phyloP scores from a whole-genome alignment of 371 early-diverging fungal species.

The Lichtheimia ramosa region DNA sequence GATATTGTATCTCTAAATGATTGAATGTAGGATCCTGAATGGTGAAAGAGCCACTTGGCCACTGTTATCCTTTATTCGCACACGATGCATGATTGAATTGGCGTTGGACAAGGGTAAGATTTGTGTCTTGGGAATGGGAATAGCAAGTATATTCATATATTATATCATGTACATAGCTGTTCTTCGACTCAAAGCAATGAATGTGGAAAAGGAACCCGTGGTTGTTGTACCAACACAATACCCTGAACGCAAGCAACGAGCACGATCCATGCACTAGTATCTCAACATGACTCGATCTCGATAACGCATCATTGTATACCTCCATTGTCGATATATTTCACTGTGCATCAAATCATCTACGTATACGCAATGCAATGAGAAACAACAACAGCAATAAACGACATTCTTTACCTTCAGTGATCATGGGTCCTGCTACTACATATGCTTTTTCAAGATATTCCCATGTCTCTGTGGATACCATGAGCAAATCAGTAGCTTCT shows the following conservation, averaged over 20 bases:
- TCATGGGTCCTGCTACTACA: conserved; percentile 13
- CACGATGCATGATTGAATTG: conserved; percentile 76
- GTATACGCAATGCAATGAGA: neutral
- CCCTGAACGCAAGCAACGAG: conserved; percentile 36
- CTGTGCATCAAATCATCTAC: conserved; percentile 17
- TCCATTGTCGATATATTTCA: conserved; percentile 12
- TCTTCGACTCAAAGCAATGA: conserved; percentile 37
- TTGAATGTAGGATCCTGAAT: conserved; percentile 58
- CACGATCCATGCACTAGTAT: conserved; percentile 46
- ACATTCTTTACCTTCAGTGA: conserved; percentile 21
- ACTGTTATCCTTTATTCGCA: conserved; percentile 66
- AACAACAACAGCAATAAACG: neutral
- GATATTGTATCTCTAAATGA: neutral
- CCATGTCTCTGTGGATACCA: conserved; percentile 33
- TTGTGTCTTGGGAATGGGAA: neutral
- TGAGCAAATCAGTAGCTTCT: conserved; percentile 20
- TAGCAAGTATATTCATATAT: too few relatives aligned
- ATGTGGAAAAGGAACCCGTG: conserved; percentile 34
- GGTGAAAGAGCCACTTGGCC: conserved; percentile 89
- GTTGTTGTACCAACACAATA: conserved; percentile 25
- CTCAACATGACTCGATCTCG: conserved; percentile 12
- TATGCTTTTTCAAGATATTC: conserved; percentile 20
- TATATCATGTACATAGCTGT: conserved; percentile 26
- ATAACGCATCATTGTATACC: conserved; percentile 10
- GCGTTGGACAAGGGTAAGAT: conserved; percentile 61